A percentile compares a stretch with the other conserved stretches of the same genome.
Conservation (phyloP, 805 yeast genomes). For the Kodamaea neixiangensis region DNA sequence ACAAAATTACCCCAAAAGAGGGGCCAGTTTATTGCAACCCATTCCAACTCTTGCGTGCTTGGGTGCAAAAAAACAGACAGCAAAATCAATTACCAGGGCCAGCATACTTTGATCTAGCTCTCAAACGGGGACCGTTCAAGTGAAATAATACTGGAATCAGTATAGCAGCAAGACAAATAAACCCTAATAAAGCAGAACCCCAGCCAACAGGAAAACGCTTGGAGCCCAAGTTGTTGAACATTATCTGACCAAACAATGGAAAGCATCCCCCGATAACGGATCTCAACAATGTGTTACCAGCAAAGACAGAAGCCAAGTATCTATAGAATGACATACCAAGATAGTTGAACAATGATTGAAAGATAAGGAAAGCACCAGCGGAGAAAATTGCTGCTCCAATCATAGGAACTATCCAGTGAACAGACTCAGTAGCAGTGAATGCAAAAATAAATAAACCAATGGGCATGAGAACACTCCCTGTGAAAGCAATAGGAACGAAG, state of each 20-base stretch:
- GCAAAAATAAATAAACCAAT: constrained; percentile 24
- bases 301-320: constrained; percentile 58
- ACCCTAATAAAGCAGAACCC: constrained; percentile 55
- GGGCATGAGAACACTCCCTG: constrained; percentile 24
- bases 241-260: constrained; percentile 63
- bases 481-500: constrained; percentile 22
- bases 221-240: constrained; percentile 55
- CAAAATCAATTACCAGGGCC: not conserved
- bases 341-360: constrained; percentile 55
- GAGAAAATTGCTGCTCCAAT: constrained; percentile 22
- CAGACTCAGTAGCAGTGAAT: constrained; percentile 20
- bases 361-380: constrained; percentile 31
- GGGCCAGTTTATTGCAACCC: too few relatives aligned
- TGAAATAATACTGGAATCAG: constrained; percentile 49
- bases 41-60: too few relatives aligned
- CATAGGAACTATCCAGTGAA: constrained; percentile 24
- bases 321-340: constrained; percentile 50
- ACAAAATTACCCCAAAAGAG: too few relatives aligned
- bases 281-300: constrained; percentile 55
- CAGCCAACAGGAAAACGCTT: constrained; percentile 56
- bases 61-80: too few relatives aligned
- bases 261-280: constrained; percentile 56
- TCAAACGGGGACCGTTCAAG: constrained; percentile 44
- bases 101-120: constrained; percentile 46
- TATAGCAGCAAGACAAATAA: constrained; percentile 44